Percentiles rank a stretch among this genome's conserved stretches.
phyloP scores from a whole-genome alignment of 169 alveolate species.

The Eimeria necatrix region DNA sequence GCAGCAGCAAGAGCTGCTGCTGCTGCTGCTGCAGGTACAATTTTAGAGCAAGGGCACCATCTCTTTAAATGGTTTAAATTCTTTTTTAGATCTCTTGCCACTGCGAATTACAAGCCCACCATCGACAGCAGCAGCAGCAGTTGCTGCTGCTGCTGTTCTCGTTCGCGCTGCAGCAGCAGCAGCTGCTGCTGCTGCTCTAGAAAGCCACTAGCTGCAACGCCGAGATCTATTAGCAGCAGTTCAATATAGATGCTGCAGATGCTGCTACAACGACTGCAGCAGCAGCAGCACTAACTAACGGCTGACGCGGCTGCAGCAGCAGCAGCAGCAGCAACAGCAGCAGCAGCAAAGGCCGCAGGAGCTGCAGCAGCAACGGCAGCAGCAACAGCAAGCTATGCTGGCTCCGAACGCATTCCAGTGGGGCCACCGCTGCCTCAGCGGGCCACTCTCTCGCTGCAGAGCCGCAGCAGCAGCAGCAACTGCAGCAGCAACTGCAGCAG shows the following conservation, averaged over 20 bases:
- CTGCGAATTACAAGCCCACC: neutral
- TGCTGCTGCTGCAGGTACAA: neutral
- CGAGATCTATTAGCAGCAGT: neutral
- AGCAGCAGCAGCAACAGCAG: neutral
- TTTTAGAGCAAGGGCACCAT: no score
- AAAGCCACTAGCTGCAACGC: neutral
- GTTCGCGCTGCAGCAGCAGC: neutral
- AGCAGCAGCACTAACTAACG: neutral
- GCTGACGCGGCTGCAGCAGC: neutral
- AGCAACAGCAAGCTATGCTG: constrained; percentile 16
- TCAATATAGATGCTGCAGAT: neutral
- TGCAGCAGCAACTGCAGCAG: neutral
- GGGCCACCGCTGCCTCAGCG: constrained; percentile 13
- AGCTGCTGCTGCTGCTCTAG: neutral
- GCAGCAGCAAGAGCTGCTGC: constrained; percentile 6
- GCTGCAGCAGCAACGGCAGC: constrained; percentile 28
- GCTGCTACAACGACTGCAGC: neutral
- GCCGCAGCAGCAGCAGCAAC: constrained; percentile 37
- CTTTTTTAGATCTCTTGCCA: no score
- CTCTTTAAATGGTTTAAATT: no score
- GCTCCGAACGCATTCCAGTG: neutral
- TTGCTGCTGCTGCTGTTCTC: constrained; percentile 10
- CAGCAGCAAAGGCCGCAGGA: neutral
- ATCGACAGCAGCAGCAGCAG: constrained; percentile 19
- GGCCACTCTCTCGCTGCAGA: neutral